Conservation (phyloP, 169 alveolate species). For the Pseudocohnilembus persalinus region DNA sequence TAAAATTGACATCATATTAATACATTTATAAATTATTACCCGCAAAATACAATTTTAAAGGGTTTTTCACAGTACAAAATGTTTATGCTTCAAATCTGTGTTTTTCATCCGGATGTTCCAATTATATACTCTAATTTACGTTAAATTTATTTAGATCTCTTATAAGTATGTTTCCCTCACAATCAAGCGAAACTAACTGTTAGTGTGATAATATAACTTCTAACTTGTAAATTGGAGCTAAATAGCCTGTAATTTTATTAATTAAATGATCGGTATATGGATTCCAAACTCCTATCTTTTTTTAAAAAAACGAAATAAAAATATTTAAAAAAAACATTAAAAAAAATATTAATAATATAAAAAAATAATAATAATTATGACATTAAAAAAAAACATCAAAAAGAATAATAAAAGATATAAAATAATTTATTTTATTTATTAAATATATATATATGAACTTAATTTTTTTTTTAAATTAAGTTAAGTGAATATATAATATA, state of each 20-base stretch:
- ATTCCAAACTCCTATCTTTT: constrained; percentile 55
- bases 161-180: constrained; percentile 74
- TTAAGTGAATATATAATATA: neutral
- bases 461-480: neutral
- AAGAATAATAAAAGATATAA: no score
- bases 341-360: no score
- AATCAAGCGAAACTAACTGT: constrained; percentile 76
- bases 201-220: constrained; percentile 52
- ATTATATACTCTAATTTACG: constrained; percentile 58
- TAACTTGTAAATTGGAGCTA: constrained; percentile 64
- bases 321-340: no score
- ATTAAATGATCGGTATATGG: constrained; percentile 63
- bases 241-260: constrained; percentile 64
- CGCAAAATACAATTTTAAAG: constrained; percentile 47
- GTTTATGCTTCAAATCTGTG: constrained; percentile 50
- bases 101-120: constrained; percentile 38
- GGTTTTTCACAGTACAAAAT: constrained; percentile 57
- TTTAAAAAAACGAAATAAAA: no score
- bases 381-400: no score
- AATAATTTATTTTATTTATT: no score
- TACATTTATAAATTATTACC: constrained; percentile 65
- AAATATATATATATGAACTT: no score
- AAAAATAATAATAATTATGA: no score
- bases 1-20: constrained; percentile 77
- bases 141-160: constrained; percentile 78